phyloP scores from a whole-genome alignment of 768 basidiomycete genomes.

The Amanita subjunquillea region DNA sequence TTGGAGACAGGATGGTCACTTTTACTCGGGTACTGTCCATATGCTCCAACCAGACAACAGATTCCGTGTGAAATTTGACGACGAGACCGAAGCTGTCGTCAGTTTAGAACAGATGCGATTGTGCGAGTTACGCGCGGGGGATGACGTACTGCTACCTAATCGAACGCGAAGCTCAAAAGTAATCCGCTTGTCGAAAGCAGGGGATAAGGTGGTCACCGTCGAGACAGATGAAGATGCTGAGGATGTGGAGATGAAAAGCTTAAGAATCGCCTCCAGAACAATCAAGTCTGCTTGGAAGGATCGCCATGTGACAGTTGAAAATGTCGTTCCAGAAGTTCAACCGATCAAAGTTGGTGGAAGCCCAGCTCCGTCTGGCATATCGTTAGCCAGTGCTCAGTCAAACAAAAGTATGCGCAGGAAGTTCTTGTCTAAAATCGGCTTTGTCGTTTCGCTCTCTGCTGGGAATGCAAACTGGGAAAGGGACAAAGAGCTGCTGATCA shows the following conservation, averaged over 20 bases:
- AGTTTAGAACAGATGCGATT: constrained; percentile 42
- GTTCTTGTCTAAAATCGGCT: constrained; percentile 38
- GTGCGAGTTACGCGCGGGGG: constrained; percentile 40
- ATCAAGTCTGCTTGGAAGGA: constrained; percentile 43
- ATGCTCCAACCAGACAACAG: constrained; percentile 17
- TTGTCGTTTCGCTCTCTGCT: constrained; percentile 45
- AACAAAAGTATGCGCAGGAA: constrained; percentile 20
- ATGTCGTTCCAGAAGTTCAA: constrained; percentile 31
- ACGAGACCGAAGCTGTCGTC: constrained; percentile 37
- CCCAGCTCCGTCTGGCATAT: constrained; percentile 40
- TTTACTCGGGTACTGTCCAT: constrained; percentile 49
- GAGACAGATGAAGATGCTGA: constrained; percentile 26
- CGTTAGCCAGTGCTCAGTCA: constrained; percentile 26
- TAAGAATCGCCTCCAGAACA: constrained; percentile 43
- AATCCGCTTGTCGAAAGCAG: constrained; percentile 20
- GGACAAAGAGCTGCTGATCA: constrained; percentile 32
- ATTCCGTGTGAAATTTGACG: constrained; percentile 60
- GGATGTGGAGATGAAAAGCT: constrained; percentile 22
- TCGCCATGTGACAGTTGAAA: constrained; percentile 31
- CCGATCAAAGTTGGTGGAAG: constrained; percentile 23
- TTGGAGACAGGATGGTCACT: constrained; percentile 52
- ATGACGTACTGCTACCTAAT: constrained; percentile 37
- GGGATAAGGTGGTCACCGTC: constrained; percentile 23
- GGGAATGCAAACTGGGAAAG: constrained; percentile 24
- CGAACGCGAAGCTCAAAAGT: constrained; percentile 22